phyloP scores from a whole-genome alignment of 2,329 filamentous ascomycete species.

The Colletotrichum gigasporum region DNA sequence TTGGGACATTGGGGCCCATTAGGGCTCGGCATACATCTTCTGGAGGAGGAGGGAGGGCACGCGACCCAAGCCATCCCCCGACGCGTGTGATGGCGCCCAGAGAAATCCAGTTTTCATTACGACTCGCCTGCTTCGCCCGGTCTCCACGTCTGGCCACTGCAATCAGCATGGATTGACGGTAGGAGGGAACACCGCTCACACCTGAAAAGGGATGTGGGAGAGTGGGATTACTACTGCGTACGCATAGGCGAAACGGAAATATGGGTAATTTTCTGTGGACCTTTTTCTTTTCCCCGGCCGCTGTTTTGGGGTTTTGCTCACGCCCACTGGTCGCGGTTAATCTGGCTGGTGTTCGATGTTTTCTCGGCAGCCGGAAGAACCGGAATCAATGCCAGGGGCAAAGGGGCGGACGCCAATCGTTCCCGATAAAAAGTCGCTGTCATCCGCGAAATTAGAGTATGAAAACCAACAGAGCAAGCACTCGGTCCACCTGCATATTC shows the following conservation, averaged over 20 bases:
- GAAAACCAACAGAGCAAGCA: slow-evolving; percentile 1
- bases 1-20: too few species aligned
- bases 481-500: not conserved
- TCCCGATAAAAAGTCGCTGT: not conserved
- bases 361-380: slow-evolving; percentile 29
- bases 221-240: not conserved
- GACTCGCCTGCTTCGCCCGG: not conserved
- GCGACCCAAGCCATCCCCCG: slow-evolving; percentile 14
- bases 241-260: not conserved
- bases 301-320: not conserved
- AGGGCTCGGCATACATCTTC: slow-evolving; percentile 2
- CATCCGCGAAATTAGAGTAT: slow-evolving; percentile 6
- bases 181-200: not conserved
- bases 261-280: slow-evolving; percentile 7
- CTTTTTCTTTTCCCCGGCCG: not conserved
- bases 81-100: slow-evolving; percentile 9
- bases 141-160: not conserved
- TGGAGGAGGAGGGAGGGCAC: slow-evolving; percentile 22
- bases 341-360: not conserved
- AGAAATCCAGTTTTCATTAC: slow-evolving; percentile 1
- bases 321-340: not conserved
- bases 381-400: slow-evolving; percentile 12
- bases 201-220: slow-evolving; percentile 20
- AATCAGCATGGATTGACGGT: slow-evolving; percentile 5
- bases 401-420: not conserved